These are phyloP conservation scores for Talaromyces liani DNA, from an alignment of 495 filamentous ascomycete genomes.

Conservation along the genomic window DNA sequence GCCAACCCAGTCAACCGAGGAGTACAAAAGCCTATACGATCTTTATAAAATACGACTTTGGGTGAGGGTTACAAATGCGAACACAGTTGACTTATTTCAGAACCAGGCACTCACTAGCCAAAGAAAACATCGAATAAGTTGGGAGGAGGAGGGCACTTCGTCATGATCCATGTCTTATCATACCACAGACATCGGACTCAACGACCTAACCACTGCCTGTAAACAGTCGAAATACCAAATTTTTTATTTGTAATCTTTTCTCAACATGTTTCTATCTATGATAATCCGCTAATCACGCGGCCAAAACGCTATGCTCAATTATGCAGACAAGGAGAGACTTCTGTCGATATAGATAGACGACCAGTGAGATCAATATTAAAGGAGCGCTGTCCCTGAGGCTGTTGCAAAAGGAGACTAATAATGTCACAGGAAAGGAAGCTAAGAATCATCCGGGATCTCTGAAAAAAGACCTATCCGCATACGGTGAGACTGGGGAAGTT, in stretches of 20 bases:
- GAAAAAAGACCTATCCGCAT: slow-evolving; percentile 44
- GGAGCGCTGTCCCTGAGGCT: neutral
- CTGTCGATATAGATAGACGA: neutral
- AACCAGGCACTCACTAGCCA: too few species aligned
- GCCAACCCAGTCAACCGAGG: too few species aligned
- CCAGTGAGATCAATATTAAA: neutral
- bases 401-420: slow-evolving; percentile 13
- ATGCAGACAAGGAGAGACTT: neutral
- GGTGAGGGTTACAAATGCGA: too few species aligned
- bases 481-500: slow-evolving; percentile 36
- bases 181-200: too few species aligned
- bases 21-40: too few species aligned
- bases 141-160: neutral
- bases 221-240: neutral
- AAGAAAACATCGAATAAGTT: too few species aligned
- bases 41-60: too few species aligned
- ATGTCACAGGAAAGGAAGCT: slow-evolving; percentile 14
- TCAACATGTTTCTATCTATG: neutral
- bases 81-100: too few species aligned
- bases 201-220: too few species aligned
- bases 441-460: slow-evolving; percentile 35
- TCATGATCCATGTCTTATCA: neutral
- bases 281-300: neutral
- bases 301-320: neutral
- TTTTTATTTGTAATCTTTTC: neutral